Evolutionary conservation across 805 yeast species (phyloP), one percentile per base, ranked within the genome.

Genomic region (Wickerhamomyces rabaulensis): DNA sequence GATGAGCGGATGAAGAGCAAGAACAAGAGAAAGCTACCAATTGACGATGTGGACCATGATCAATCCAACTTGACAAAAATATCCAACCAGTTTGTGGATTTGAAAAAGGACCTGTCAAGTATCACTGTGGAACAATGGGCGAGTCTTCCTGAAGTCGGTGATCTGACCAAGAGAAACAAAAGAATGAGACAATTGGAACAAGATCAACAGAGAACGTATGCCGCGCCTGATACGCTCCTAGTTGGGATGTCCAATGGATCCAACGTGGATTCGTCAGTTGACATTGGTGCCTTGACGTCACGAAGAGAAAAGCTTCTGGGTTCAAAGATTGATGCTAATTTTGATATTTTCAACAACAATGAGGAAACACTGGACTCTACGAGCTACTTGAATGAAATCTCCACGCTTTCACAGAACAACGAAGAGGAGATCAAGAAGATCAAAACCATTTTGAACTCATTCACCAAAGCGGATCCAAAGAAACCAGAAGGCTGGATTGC

Each of bases 401-500:
- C 57, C 6, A 33, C 26, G 13, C 17, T 48, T 9, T 31, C 42
- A 10, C 45, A 47, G 15, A 26, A 42, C 4, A 50, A 52, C 29
- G 60, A 53, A n/a, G 87, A 81, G 4, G 91, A 87, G 52, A 63
- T 82, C 3, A 68, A 69, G 39, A 80, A 77, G 49, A 79, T 82
- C 33, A 67, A 94, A 33, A 58, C 71, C 2, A 68, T 89, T 9
- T 70, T 91, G 40, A 68, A 76, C n/a, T 82, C 89, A 3, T 74
- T 87, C 52, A 72, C 95, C 31, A 78, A 76, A 52, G 68, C 88
- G 0, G 84, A 87, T 55, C 96, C 97, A 0, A 64, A 67, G 38
- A 83, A 81, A 48, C 77, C 95, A 0, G 77, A 78, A 41, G 87
- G 85, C 5, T 92, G 96, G 96, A 85, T 92, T 20, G 88, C 95